Evolutionary conservation across 2,329 filamentous ascomycete genomes (phyloP), one percentile per base, ranked within the genome.

Genomic region (Fusarium equiseti): DNA sequence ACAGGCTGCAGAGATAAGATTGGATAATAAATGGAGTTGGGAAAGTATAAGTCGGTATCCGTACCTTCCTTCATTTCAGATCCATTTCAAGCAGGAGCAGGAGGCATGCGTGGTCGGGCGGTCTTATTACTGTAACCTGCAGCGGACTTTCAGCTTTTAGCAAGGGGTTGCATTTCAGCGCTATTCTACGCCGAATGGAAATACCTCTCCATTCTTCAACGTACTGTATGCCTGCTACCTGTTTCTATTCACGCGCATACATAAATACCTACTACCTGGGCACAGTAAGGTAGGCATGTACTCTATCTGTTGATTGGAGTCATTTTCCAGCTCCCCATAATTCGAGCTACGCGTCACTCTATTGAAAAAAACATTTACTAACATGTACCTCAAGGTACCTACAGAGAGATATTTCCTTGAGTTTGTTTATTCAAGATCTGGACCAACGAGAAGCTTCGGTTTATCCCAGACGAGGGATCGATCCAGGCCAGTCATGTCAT

Each of bases 101-200:
- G 59, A 56, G 32, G 43, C 42, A 57, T 24, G 42, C 32, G 38
- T 35, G 40, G 13, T 54, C 35, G 59, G 59, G 49, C 35, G 29
- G 16, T 54, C 45, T 48, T 38, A 26, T 48, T 38, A 26, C 31
- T 32, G 16, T 35, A 38, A 51, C 48, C n/a, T 38, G 24, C 20
- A 26, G 32, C 35, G 50, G 18, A 59, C 26, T 66, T 46, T 50
- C 43, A 53, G 43, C 35, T 49, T 31, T 38, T 27, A 50, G 40
- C 51, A 63, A 71, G 63, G 68, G 68, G 57, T 57, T 45, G 24
- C 49, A 51, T 42, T 50, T 55, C 53, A 70, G 59, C 68, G 67
- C 56, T 52, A 53, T 54, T 58, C 53, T 58, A 52, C 67, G 67
- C 67, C 63, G 52, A 52, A 57, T 35, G 22, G 32, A 57, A 26